Evolutionary conservation across 352 stramenopile genomes (phyloP).

Genomic region (Phytophthora idaei): DNA sequence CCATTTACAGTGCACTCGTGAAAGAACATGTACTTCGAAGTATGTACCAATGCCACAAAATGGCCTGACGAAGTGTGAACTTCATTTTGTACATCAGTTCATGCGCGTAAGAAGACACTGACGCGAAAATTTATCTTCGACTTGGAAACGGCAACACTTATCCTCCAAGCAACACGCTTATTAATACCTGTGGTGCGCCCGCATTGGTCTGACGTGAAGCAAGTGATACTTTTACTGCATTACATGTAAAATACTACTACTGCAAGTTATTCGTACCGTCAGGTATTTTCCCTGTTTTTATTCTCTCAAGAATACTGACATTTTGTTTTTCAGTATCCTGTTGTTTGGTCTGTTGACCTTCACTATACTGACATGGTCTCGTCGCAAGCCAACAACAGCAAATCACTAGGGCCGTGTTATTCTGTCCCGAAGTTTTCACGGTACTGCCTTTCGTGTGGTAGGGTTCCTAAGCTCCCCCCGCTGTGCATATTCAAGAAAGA

Average conservation of each 20-base stretch:
- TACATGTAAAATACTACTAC: neutral
- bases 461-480: conserved; percentile 31
- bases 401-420: conserved; percentile 21
- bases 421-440: conserved; percentile 28
- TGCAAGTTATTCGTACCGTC: conserved; percentile 1
- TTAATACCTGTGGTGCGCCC: no score
- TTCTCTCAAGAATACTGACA: neutral
- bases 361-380: conserved; percentile 5
- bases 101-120: no score
- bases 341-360: conserved; percentile 1
- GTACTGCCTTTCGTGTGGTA: conserved; percentile 29
- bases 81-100: no score
- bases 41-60: no score
- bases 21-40: no score
- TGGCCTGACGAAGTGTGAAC: no score
- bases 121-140: no score
- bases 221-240: no score
- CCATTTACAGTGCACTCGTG: no score
- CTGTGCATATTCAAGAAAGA: conserved; percentile 47
- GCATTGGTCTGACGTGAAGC: no score
- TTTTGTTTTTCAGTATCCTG: neutral
- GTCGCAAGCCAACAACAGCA: conserved; percentile 30
- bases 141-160: no score
- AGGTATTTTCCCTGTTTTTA: conserved; percentile 1
- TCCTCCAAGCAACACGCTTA: no score